Percentiles rank a stretch among this genome's conserved stretches.
phyloP scores from a whole-genome alignment of 306 rosid species.

The Vigna radiata region DNA sequence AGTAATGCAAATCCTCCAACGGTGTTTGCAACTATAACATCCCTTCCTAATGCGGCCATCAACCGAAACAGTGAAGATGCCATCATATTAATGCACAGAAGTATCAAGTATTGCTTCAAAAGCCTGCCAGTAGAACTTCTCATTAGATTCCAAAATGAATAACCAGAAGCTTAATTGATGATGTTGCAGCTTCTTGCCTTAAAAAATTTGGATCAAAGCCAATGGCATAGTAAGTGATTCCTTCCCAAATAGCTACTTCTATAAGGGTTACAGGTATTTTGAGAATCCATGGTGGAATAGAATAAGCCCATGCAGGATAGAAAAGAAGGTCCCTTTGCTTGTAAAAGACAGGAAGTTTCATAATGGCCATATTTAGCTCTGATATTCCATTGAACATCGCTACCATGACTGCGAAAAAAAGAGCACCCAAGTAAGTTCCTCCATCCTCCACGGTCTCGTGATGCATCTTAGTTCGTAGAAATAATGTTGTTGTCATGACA shows the following conservation, averaged over 20 bases:
- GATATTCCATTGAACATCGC: slow-evolving; percentile 93
- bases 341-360: slow-evolving; percentile 89
- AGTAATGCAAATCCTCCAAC: slow-evolving; percentile 73
- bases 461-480: slow-evolving; percentile 77
- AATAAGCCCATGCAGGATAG: slow-evolving; percentile 90
- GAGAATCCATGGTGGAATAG: slow-evolving; percentile 86
- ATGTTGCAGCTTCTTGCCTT: slow-evolving; percentile 56
- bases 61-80: slow-evolving; percentile 81
- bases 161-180: slow-evolving; percentile 22
- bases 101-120: slow-evolving; percentile 70
- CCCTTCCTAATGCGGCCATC: slow-evolving; percentile 78
- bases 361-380: slow-evolving; percentile 74
- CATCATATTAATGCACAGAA: slow-evolving; percentile 80
- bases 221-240: slow-evolving; percentile 69
- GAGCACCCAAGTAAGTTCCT: slow-evolving; percentile 81
- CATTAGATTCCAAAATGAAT: slow-evolving; percentile 37
- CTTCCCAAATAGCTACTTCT: slow-evolving; percentile 85
- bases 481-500: slow-evolving; percentile 68
- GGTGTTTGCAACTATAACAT: slow-evolving; percentile 72
- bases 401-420: slow-evolving; percentile 69
- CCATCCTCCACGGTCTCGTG: slow-evolving; percentile 65
- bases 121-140: slow-evolving; percentile 60
- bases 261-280: slow-evolving; percentile 74
- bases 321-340: slow-evolving; percentile 93
- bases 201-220: slow-evolving; percentile 81